These are phyloP conservation scores for Exutisphaerella laricina DNA, from an alignment of 2,329 filamentous ascomycete genomes.

Conservation along the genomic window DNA sequence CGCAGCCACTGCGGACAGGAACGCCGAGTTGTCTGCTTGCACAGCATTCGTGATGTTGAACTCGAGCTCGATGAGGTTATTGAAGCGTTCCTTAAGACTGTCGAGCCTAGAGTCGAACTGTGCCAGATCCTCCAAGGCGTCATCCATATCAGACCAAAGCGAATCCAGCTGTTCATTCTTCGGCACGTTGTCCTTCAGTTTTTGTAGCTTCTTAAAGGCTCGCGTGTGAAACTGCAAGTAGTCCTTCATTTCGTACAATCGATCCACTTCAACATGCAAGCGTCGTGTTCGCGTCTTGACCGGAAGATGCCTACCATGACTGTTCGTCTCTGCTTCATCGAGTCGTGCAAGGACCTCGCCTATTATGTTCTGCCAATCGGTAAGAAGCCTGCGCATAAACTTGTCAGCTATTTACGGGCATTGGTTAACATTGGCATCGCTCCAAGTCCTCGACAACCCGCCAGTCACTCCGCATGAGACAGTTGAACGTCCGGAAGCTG, in stretches of 20 bases:
- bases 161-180: constrained; percentile 30
- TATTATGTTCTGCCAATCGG: constrained; percentile 37
- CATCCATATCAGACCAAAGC: constrained; percentile 34
- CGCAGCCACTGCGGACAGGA: constrained; percentile 32
- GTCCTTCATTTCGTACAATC: constrained; percentile 34
- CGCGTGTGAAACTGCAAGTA: constrained; percentile 34
- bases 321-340: constrained; percentile 34
- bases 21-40: constrained; percentile 33
- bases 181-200: constrained; percentile 29
- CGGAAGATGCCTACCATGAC: constrained; percentile 30
- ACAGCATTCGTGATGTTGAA: constrained; percentile 36
- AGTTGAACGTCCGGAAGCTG: too few species aligned
- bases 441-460: too few species aligned
- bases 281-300: constrained; percentile 32
- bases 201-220: constrained; percentile 33
- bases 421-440: too few species aligned
- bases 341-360: constrained; percentile 31
- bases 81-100: constrained; percentile 34
- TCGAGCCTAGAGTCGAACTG: constrained; percentile 33
- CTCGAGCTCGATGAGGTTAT: constrained; percentile 37
- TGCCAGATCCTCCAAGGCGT: constrained; percentile 34
- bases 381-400: constrained; percentile 21
- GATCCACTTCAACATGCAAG: constrained; percentile 33
- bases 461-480: too few species aligned
- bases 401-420: too few species aligned